These are phyloP conservation scores for Pavlovales sp. DNA, from an alignment of 208 protist genomes.

Conservation along the genomic window DNA sequence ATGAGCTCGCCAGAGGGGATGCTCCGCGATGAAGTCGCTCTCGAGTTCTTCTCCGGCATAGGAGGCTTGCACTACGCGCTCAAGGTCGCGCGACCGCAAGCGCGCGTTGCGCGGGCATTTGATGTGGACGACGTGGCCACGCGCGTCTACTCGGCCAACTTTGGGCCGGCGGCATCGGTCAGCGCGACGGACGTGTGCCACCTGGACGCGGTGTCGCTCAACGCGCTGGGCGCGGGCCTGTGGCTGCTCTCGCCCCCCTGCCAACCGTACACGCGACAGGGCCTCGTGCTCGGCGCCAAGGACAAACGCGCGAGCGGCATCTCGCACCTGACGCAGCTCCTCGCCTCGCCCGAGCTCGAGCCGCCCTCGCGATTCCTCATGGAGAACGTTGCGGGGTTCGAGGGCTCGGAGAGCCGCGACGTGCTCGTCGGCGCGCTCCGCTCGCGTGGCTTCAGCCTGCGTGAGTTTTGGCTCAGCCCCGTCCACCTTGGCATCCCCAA, in stretches of 20 bases:
- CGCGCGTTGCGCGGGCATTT: not conserved
- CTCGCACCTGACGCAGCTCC: not conserved
- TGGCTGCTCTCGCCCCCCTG: constrained; percentile 32
- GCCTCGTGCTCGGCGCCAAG: not conserved
- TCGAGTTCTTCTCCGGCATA: constrained; percentile 37
- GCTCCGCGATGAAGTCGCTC: not conserved
- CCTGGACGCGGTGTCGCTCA: not conserved
- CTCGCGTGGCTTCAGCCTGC: not conserved
- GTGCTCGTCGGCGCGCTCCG: not conserved
- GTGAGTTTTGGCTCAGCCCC: constrained; percentile 9
- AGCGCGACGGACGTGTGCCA: not conserved
- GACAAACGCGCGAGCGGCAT: not conserved
- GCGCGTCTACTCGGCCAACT: not conserved
- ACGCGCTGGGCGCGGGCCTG: not conserved
- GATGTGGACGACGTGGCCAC: constrained; percentile 20
- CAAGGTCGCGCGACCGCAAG: not conserved
- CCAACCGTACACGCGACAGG: constrained; percentile 36
- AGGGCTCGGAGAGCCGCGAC: not conserved
- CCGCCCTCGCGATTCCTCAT: not conserved
- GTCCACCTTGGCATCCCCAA: constrained; percentile 21
- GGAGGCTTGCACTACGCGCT: constrained; percentile 34
- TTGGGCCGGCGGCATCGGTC: not conserved
- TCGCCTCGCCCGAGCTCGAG: not conserved
- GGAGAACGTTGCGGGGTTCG: constrained; percentile 35
- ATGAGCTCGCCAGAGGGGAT: too few species aligned